Conservation (phyloP, 2,329 filamentous ascomycete species). For the Cryphonectria parasitica region DNA sequence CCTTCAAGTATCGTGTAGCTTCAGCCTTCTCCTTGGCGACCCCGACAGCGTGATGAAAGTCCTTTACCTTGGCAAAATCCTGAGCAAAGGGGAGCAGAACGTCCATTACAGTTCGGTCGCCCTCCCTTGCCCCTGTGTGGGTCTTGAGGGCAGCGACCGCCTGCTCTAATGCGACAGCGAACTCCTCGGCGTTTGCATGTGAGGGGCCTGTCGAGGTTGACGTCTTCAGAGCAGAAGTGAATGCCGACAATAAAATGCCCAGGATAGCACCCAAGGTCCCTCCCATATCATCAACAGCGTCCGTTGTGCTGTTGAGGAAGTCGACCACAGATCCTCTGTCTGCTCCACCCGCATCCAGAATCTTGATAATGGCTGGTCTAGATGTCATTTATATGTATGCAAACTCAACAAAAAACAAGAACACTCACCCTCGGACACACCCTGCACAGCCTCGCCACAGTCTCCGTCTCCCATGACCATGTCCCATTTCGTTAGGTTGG, state of each 20-base stretch:
- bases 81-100: conserved; percentile 29
- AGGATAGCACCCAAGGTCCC: conserved; percentile 38
- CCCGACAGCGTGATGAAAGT: conserved; percentile 21
- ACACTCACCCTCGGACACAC: conserved; percentile 28
- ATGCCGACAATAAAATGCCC: conserved; percentile 33
- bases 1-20: conserved; percentile 35
- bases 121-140: conserved; percentile 32
- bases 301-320: conserved; percentile 35
- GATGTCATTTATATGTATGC: not conserved
- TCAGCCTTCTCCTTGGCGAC: conserved; percentile 38
- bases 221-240: conserved; percentile 28
- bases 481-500: conserved; percentile 40
- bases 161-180: conserved; percentile 23
- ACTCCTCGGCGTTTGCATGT: not conserved
- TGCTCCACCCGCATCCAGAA: conserved; percentile 28
- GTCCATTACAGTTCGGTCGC: conserved; percentile 30
- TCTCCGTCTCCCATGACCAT: conserved; percentile 43
- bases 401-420: not conserved
- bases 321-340: conserved; percentile 36
- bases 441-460: conserved; percentile 39
- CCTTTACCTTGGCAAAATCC: conserved; percentile 25
- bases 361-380: conserved; percentile 16
- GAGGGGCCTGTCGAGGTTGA: not conserved
- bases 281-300: conserved; percentile 42
- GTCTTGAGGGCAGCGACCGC: conserved; percentile 30